A percentile compares a stretch with the other conserved stretches of the same genome.
These are phyloP conservation scores for Butyriboletus loyo DNA, from an alignment of 768 basidiomycete genomes.

Conservation along the genomic window DNA sequence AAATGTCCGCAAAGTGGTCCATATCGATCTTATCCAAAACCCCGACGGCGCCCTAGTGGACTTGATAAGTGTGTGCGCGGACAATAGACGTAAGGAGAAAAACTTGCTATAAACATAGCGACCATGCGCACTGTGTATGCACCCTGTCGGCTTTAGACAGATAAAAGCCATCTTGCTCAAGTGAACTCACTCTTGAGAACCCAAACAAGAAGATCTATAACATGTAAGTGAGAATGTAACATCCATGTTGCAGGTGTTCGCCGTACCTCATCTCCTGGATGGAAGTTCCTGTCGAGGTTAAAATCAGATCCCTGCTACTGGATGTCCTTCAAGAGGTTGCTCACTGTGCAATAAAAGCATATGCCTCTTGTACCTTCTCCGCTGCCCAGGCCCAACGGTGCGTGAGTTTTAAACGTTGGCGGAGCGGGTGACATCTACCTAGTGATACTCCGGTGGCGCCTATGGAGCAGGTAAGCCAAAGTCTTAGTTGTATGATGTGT, in stretches of 20 bases:
- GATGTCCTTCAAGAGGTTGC: conserved; percentile 22
- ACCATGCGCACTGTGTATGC: conserved; percentile 78
- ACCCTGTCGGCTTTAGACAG: conserved; percentile 42
- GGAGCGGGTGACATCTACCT: conserved; percentile 36
- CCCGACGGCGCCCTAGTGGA: conserved; percentile 60
- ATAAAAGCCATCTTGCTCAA: neutral
- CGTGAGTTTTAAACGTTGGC: conserved; percentile 1
- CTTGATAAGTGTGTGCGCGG: neutral
- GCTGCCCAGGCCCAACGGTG: conserved; percentile 34
- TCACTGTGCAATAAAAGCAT: conserved; percentile 78
- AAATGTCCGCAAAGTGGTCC: conserved; percentile 68
- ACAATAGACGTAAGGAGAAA: neutral
- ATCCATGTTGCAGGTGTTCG: neutral
- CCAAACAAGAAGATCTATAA: conserved; percentile 72
- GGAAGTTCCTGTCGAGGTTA: conserved; percentile 52
- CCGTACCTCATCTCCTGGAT: conserved; percentile 66
- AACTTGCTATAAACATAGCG: conserved; percentile 47
- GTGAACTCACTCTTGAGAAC: conserved; percentile 58
- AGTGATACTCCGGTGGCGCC: conserved; percentile 63
- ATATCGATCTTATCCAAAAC: conserved; percentile 68
- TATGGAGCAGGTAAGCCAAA: conserved; percentile 27
- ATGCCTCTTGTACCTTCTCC: conserved; percentile 75
- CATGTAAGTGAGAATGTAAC: conserved; percentile 4
- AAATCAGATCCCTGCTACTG: neutral
- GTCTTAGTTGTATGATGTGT: neutral